Base-by-base conservation (phyloP, 345 rosid species). In the Geranium brycei region DNA sequence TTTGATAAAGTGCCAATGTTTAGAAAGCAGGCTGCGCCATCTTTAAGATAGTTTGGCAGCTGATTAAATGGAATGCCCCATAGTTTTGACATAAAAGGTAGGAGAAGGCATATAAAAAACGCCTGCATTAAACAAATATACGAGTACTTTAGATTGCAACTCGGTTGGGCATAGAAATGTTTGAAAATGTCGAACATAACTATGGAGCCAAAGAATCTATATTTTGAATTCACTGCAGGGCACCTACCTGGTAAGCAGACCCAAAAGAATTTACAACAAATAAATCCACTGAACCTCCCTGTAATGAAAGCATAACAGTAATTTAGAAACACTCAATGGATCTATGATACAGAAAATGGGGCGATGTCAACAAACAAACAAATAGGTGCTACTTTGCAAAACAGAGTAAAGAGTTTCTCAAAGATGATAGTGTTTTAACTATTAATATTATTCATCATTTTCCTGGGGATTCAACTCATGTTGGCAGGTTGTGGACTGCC, bases 51-150 rank as follows among this genome's bases (percentile, higher is more conserved):
- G 79, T 60, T 82, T 3, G 95, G 92, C 71, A 91, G 89, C 75
- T 87, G 95, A 64, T 77, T 69, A 70, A 91, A 91, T 14, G 98
- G 98, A 66, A 91, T 71, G 16, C 96, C 98, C 98, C 98, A 91
- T 68, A 91, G 77, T 77, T 89, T 91, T 23, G 98, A 91, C 76
- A 91, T 72, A 71, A 91, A 88, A 40, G 98, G 98, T 56, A 89
- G 86, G 61, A 91, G 87, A 71, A 91, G 78, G 73, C 80, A 86
- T 58, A 91, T 72, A 69, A 91, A 89, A 58, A 89, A 41, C 62
- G 92, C 95, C 96, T 91, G 79, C 63, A 65, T 57, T 63, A 74
- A 57, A 68, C 73, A 70, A 8, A 62, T 18, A 64, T 55, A 57
- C 17, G 60, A 55, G 63, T 38, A 60, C 55, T 69, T 71, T 65